Conservation (phyloP, 129 eudicot genomes). For the Artemisia annua region DNA sequence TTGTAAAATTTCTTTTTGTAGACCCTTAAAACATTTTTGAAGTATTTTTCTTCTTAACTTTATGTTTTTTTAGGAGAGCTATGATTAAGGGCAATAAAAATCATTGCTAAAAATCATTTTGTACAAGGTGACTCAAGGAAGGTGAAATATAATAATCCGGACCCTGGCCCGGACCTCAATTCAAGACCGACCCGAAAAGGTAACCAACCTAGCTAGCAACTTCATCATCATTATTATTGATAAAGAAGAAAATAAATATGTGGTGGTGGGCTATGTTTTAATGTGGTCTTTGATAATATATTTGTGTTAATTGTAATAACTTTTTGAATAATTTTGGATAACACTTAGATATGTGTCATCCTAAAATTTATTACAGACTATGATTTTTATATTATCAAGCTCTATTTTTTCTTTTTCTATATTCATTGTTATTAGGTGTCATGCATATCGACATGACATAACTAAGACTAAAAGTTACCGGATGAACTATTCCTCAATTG, state of each 20-base stretch:
- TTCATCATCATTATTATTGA: constrained; percentile 34
- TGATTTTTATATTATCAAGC: not conserved
- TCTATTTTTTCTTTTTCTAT: not conserved
- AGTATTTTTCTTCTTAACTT: constrained; percentile 17
- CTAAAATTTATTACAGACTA: not conserved
- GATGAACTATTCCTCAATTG: too few relatives aligned
- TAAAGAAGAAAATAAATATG: constrained; percentile 28
- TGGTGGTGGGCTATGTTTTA: constrained; percentile 36
- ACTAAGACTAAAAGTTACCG: too few relatives aligned
- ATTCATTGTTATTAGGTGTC: not conserved
- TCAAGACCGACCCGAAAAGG: constrained; percentile 40
- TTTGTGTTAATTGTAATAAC: constrained; percentile 10
- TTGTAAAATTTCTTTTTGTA: not conserved
- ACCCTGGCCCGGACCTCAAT: constrained; percentile 21
- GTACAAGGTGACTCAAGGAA: constrained; percentile 26
- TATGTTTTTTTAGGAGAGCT: constrained; percentile 12
- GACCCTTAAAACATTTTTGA: constrained; percentile 24
- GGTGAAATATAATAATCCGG: constrained; percentile 24
- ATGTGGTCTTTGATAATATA: constrained; percentile 19
- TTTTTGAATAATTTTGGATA: constrained; percentile 4
- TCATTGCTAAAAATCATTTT: constrained; percentile 40
- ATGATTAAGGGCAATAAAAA: constrained; percentile 29
- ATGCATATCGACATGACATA: not conserved
- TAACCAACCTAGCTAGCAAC: constrained; percentile 38
- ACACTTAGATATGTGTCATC: not conserved